Conservation (phyloP, 2,329 filamentous ascomycete genomes). For the Exserohilum rostratum region DNA sequence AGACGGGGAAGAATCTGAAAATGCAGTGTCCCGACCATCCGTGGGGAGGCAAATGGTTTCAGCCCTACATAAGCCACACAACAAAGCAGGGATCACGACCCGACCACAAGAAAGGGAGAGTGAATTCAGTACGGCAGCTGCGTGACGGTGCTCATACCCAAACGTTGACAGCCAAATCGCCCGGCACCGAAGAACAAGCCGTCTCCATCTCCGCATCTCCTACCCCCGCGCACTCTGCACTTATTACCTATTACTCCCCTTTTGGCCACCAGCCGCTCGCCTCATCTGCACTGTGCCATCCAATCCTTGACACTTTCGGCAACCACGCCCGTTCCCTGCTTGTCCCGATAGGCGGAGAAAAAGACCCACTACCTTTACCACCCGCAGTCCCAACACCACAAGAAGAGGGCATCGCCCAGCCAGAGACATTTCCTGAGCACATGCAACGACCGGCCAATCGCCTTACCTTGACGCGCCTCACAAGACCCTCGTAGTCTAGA, state of each 20-base stretch:
- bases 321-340: conserved; percentile 20
- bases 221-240: conserved; percentile 3
- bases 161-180: conserved; percentile 6
- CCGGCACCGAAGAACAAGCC: neutral
- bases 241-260: neutral
- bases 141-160: conserved; percentile 13
- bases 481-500: conserved; percentile 19
- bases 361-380: conserved; percentile 23
- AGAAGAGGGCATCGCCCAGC: conserved; percentile 21
- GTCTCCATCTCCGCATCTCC: neutral
- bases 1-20: neutral
- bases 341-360: conserved; percentile 24
- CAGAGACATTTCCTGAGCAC: conserved; percentile 26
- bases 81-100: conserved; percentile 6
- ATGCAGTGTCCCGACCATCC: neutral
- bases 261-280: conserved; percentile 4
- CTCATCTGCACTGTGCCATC: conserved; percentile 13
- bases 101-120: conserved; percentile 3
- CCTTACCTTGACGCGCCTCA: conserved; percentile 10
- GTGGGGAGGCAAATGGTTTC: neutral
- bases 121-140: conserved; percentile 7
- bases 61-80: conserved; percentile 16
- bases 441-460: conserved; percentile 29
- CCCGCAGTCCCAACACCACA: conserved; percentile 19
- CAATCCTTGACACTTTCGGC: conserved; percentile 24